Evolutionary conservation across 192 early-diverging fungal genomes (phyloP), one percentile per base, ranked within the genome.

Genomic region (Umbelopsis sp.): DNA sequence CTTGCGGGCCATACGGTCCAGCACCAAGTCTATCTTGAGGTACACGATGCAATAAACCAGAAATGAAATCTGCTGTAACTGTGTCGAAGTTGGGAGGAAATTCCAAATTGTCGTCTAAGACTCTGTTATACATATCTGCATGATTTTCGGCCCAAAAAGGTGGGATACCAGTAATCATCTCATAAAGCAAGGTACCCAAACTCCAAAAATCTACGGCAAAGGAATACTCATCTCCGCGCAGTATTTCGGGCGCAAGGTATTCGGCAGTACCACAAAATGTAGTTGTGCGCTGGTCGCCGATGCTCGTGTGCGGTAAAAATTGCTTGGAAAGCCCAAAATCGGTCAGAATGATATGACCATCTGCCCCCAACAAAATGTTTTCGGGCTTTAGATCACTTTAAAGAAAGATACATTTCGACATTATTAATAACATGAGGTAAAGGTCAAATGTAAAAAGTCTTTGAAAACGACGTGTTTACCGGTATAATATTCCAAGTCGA

Each of bases 211-310:
- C 93, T 0, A 94, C 92, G 0, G 87, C 80, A 69, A 88, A 87
- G n/a, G 83, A 82, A 68, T 95, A 95, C 1, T 88, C 90, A 50
- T 90, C 76, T 10, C 91, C 91, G 20, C 79, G 80, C 21, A 94
- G 69, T 10, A 95, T 86, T 79, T 95, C 93, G 10, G 96, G 96
- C 1, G 97, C 97, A 65, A 97, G 82, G 73, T 96, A 96, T 67
- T 92, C 89, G 2, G 92, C 90, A 14, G 93, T 97, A 44, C 94
- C 95, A 76, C 94, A 96, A 76, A 95, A 96, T 1, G 95, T 94
- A 5, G 94, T 93, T 20, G 85, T 82, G 71, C 56, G 56, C 29
- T 62, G 56, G 31, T 85, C 83, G 6, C 34, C 34, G 0, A 70
- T 36, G 3, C 36, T 34, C 9, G 74, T 72, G 1, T 69, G 62